Evolutionary conservation across 495 filamentous ascomycete genomes (phyloP), one percentile per base, ranked within the genome.

Genomic region (Aspergillus cristatus): DNA sequence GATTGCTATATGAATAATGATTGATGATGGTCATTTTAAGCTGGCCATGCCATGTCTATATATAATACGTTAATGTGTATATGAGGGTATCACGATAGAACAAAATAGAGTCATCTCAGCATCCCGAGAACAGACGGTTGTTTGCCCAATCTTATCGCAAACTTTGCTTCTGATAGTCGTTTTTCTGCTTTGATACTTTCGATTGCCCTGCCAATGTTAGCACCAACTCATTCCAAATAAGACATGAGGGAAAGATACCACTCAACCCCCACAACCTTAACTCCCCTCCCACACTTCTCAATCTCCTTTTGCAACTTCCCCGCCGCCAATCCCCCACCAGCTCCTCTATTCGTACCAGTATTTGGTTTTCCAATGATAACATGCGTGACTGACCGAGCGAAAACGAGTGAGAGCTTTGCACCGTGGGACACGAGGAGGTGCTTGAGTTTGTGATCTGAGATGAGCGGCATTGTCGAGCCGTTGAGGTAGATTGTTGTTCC

Each of bases 401-500:
- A 72, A 37, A 72, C 65, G 11, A 84, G 68, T 2, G 84, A 75
- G 29, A 86, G 64, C 22, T 51, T 63, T 0, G 75, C 91, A 16
- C 91, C 91, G 50, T 91, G 70, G 37, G 74, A 60, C 7, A 72
- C 75, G 14, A 97, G 68, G 18, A 94, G 65, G 26, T 75, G 78
- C 61, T 91, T 94, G 32, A 97, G 72, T 50, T 75, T 78, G 55
- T 94, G 84, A 62, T 98, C 89, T 0, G 83, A 88, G 32, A 98
- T 74, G 11, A 73, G 50, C 5, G 90, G 86, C 36, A 78, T 64
- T 1, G 86, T 95, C 36, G 82, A 84, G 37, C 88, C 90, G 61
- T 94, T 94, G 62, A 97, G 73, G 62, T 91, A 91, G 55, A 97
- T 71, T 15, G 70, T 73, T 17, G 84, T 63, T 13, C 73, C 71